Conservation (phyloP, 257 asterid genomes). For the Thymus quinquecostatus region DNA sequence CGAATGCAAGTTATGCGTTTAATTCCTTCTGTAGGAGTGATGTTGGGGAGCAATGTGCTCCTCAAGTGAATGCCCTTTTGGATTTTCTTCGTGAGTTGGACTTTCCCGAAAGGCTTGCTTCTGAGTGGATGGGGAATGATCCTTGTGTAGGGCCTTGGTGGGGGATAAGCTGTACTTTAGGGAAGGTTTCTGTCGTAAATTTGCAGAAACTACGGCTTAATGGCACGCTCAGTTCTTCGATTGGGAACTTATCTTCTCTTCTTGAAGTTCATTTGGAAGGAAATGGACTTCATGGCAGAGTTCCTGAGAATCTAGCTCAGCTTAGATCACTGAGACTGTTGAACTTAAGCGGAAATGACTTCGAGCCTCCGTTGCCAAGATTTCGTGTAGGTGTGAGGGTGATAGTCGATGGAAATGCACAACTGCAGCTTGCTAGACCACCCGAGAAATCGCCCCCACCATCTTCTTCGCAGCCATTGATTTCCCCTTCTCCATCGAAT, state of each 20-base stretch:
- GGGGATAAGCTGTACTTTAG: slow-evolving; percentile 61
- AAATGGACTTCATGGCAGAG: slow-evolving; percentile 58
- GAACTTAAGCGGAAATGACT: slow-evolving; percentile 60
- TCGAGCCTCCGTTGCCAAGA: slow-evolving; percentile 69
- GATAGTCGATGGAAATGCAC: slow-evolving; percentile 49
- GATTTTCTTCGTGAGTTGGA: slow-evolving; percentile 59
- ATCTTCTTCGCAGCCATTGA: slow-evolving; percentile 16
- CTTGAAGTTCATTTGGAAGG: slow-evolving; percentile 73
- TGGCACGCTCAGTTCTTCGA: slow-evolving; percentile 75
- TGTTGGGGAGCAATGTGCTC: slow-evolving; percentile 65
- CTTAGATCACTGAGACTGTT: slow-evolving; percentile 55
- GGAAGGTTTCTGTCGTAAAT: slow-evolving; percentile 58
- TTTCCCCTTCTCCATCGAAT: slow-evolving; percentile 28
- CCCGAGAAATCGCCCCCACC: slow-evolving; percentile 35
- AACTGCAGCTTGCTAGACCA: slow-evolving; percentile 26
- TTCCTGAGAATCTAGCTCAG: slow-evolving; percentile 59
- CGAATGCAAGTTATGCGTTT: slow-evolving; percentile 43
- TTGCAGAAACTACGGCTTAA: slow-evolving; percentile 64
- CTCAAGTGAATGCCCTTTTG: slow-evolving; percentile 66
- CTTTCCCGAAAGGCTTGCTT: slow-evolving; percentile 62
- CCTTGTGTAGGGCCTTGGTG: slow-evolving; percentile 78
- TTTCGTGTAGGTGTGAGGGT: slow-evolving; percentile 50
- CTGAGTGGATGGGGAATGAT: slow-evolving; percentile 69
- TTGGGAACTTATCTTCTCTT: slow-evolving; percentile 54
- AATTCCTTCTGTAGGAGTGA: slow-evolving; percentile 64